Base-by-base conservation (phyloP, 2,329 filamentous ascomycete genomes). In the Aspergillus neoniger region DNA sequence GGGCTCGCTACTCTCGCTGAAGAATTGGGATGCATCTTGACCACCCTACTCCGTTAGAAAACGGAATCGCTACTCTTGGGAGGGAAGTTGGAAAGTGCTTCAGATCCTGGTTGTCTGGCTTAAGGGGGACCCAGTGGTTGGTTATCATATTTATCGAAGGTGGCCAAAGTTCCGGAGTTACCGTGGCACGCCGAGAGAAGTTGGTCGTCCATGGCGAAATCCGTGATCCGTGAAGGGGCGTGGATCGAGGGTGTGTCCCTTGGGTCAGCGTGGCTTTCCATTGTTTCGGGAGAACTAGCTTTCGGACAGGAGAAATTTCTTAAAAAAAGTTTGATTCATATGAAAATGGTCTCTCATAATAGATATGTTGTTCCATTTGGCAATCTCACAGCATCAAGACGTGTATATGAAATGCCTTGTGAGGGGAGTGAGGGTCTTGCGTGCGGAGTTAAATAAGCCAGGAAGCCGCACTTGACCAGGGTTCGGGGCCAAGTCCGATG, bases 201-300 rank as follows among this genome's bases (percentile, higher is more conserved):
- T 36, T 17, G 51, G 51, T 25, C 43, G 39, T 43, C 52, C 52
- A 55, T 55, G 52, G 52, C 52, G 32, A 55, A 55, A 21, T 55
- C 52, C 52, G 52, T 44, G 52, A 21, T 55, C 52, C 52, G 52
- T 55, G 52, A 55, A 41, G 53, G 39, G 53, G 47, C 47, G 47
- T 50, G 47, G 47, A 50, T 50, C 53, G 39, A 25, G 25, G 19
- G 51, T 43, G 21, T 17, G 36, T 55, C 52, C 53, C 53, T 55
- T 55, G 53, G 53, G 53, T 55, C 53, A 23, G 23, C 30, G 17
- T 12, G 53, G 25, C 53, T 55, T 32, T 15, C 53, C 41, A 55
- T 47, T 44, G 53, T 55, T 55, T 55, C 39, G 39, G 23, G 53
- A 17, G 32, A 17, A 36, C 41, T 32, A 30, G 52, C 14, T 28